phyloP scores from a whole-genome alignment of 805 yeast genomes.

The Saturnispora gosingensis region DNA sequence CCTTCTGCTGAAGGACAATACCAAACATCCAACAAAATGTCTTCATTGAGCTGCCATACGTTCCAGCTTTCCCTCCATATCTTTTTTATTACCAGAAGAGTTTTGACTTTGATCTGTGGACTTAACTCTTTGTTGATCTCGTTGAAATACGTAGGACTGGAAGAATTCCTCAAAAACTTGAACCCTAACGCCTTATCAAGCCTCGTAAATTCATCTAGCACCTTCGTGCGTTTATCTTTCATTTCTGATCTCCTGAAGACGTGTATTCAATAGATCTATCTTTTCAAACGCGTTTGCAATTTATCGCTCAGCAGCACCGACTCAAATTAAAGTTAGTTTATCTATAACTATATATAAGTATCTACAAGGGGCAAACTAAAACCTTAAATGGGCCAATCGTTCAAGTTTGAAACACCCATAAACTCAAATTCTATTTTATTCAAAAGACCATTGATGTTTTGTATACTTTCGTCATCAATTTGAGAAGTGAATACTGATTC shows the following conservation, averaged over 20 bases:
- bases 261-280: neutral
- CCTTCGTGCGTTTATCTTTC: neutral
- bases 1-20: neutral
- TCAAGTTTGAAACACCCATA: slow-evolving; percentile 13
- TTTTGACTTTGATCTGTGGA: slow-evolving; percentile 2
- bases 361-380: neutral
- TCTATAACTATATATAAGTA: too few relatives aligned
- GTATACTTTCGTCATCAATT: slow-evolving; percentile 4
- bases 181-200: slow-evolving; percentile 7
- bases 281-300: neutral
- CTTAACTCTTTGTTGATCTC: slow-evolving; percentile 5
- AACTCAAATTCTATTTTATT: slow-evolving; percentile 4
- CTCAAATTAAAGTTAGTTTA: too few relatives aligned
- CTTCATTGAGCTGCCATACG: slow-evolving; percentile 4
- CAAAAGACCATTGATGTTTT: slow-evolving; percentile 7
- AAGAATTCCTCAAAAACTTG: slow-evolving; percentile 1
- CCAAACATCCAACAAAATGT: slow-evolving; percentile 4
- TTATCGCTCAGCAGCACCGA: neutral
- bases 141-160: slow-evolving; percentile 4
- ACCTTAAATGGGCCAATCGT: slow-evolving; percentile 16
- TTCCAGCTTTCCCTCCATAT: slow-evolving; percentile 2
- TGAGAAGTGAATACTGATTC: neutral
- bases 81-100: neutral
- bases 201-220: neutral
- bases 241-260: neutral